Percentiles rank a stretch among this genome's conserved stretches.
Evolutionary conservation across 1,139 yeast genomes (phyloP).

Genomic region (Yamadazyma conglobata): DNA sequence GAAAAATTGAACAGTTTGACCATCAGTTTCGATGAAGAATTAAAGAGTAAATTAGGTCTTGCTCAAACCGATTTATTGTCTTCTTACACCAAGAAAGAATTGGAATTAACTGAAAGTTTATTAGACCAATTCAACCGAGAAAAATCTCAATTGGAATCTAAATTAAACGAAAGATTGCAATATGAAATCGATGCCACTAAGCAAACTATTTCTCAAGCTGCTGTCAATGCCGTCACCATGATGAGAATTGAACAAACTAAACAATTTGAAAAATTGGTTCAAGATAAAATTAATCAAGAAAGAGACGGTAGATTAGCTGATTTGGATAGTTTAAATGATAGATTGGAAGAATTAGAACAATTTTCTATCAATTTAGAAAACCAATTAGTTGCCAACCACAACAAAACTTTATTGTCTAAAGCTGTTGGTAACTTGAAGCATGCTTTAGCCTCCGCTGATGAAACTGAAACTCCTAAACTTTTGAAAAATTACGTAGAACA

Average conservation of each 20-base stretch:
- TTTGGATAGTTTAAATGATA: constrained; percentile 55
- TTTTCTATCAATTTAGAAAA: constrained; percentile 57
- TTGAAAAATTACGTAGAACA: constrained; percentile 45
- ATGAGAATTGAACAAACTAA: constrained; percentile 71
- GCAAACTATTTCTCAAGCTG: constrained; percentile 66
- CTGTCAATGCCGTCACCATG: constrained; percentile 71
- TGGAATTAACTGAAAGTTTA: constrained; percentile 47
- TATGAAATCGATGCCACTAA: constrained; percentile 70
- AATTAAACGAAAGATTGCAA: constrained; percentile 56
- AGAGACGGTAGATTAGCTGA: constrained; percentile 77
- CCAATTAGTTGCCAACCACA: constrained; percentile 54
- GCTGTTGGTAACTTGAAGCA: constrained; percentile 54
- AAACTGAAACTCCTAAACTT: constrained; percentile 27
- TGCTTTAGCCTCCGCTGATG: constrained; percentile 33
- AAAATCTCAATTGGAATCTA: constrained; percentile 59
- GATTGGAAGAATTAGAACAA: constrained; percentile 57
- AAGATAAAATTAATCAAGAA: constrained; percentile 69
- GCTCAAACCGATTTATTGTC: constrained; percentile 51
- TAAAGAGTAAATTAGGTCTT: constrained; percentile 33
- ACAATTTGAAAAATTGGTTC: constrained; percentile 63
- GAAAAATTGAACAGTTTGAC: constrained; percentile 34
- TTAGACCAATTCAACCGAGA: constrained; percentile 49
- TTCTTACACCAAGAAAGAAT: constrained; percentile 55
- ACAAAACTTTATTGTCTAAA: constrained; percentile 54
- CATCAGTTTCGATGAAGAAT: constrained; percentile 40